Base-by-base conservation (phyloP, 192 early-diverging fungal species). In the Oehlia diaphana region DNA sequence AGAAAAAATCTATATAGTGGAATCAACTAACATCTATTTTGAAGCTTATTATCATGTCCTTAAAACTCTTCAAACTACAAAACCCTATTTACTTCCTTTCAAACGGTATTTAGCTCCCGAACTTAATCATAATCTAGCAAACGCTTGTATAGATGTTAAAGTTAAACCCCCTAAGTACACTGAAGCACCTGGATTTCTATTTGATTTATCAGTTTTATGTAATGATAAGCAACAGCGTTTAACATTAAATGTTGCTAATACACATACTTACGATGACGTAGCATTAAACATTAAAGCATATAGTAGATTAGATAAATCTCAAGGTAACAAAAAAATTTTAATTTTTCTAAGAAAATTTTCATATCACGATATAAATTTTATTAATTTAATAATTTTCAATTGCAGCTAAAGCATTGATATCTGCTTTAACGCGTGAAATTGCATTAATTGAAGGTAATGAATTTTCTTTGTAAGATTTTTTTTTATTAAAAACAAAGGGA, bases 391-490 rank as follows among this genome's bases (percentile, higher is more conserved):
- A 37, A 7, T 42, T 44, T 9, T 70, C 35, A n/a, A 4, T 65
- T 70, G 12, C 47, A 72, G 81, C 85, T 0, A 47, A 63, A 4
- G 88, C 89, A 14, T 76, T 92, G 31, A 81, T 88, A 5, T 74
- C 84, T 7, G 86, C 87, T 3, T 63, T 92, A 26, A 79, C 77
- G 6, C 80, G 83, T 12, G 89, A 89, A 77, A 77, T 92, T 21
- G 84, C 86, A 0, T 76, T 88, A 3, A 90, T 92, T 69, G 88
- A 90, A 78, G 91, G 88, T 44, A 42, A 42, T 42, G 39, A 42
- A 42, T 7, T 4, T 42, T 42, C 39, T 8, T 42, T 7, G 35
- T 1, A 35, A 35, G 2, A 5, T 42, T 7, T 37, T 37, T 37
- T 37, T 37, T 37, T n/a, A n/a, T 37, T 37, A 37, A 42, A 42